These are phyloP conservation scores for Tetraselmis striata DNA, from an alignment of 139 green algal genomes.

Conservation along the genomic window DNA sequence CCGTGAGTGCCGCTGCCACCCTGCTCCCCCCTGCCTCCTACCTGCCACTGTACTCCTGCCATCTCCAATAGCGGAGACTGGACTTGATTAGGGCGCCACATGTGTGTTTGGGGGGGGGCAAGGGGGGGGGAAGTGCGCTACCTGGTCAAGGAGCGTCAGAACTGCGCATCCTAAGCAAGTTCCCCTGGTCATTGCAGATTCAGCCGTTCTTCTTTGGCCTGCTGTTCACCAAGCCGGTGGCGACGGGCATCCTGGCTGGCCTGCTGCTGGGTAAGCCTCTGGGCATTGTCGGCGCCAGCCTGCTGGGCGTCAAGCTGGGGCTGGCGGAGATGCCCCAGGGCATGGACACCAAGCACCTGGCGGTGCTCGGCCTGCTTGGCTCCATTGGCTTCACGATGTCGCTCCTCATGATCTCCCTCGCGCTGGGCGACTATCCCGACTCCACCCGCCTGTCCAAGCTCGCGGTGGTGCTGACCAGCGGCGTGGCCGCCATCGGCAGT, in stretches of 20 bases:
- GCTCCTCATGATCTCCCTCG: slow-evolving; percentile 15
- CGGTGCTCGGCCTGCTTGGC: slow-evolving; percentile 13
- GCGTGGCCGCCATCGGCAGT: not conserved
- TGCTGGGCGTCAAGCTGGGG: slow-evolving; percentile 4
- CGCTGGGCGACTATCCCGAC: not conserved
- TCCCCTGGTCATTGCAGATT: too few species aligned
- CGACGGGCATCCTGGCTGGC: slow-evolving; percentile 12
- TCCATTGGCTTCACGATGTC: slow-evolving; percentile 25
- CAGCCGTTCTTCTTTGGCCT: not conserved
- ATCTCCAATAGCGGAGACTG: not conserved
- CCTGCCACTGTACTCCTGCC: not conserved
- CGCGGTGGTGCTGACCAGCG: not conserved
- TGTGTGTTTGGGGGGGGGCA: too few species aligned
- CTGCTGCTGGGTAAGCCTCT: slow-evolving; percentile 24
- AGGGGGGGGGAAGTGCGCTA: too few species aligned
- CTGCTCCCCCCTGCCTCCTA: not conserved
- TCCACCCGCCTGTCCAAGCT: not conserved
- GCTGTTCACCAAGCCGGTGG: slow-evolving; percentile 10
- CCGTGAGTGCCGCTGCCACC: not conserved
- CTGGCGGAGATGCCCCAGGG: slow-evolving; percentile 4
- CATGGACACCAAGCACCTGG: slow-evolving; percentile 16
- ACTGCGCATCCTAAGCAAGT: too few species aligned
- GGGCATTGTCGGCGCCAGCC: slow-evolving; percentile 13
- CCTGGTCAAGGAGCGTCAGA: too few species aligned
- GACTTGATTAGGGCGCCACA: not conserved